Conservation (phyloP, 257 asterid genomes). For the Solanum clarkiae region DNA sequence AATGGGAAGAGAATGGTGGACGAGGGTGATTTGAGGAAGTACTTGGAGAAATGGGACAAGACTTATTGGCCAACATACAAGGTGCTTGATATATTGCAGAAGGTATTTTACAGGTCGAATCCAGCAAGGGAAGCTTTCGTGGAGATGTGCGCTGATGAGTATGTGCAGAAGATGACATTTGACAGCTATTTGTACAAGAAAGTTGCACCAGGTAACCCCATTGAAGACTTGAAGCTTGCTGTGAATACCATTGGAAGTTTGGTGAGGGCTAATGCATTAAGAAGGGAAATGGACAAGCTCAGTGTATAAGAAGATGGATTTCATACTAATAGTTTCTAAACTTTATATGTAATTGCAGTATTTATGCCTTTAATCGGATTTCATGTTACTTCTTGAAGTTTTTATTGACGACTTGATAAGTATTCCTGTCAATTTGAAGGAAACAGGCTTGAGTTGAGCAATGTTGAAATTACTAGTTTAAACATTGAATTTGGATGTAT, state of each 20-base stretch:
- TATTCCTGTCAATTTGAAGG: background rate
- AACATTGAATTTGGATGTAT: background rate
- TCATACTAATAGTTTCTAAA: background rate
- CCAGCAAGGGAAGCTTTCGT: constrained; percentile 91
- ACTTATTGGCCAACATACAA: constrained; percentile 89
- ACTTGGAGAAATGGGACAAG: constrained; percentile 82
- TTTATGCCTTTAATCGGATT: background rate
- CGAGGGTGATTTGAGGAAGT: constrained; percentile 69
- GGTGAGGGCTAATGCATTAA: constrained; percentile 82
- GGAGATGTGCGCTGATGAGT: constrained; percentile 86
- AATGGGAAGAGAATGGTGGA: constrained; percentile 76
- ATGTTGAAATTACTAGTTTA: background rate
- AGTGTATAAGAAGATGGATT: constrained; percentile 14
- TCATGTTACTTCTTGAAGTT: background rate
- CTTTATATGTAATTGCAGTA: background rate
- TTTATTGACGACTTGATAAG: background rate
- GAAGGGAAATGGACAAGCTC: constrained; percentile 77
- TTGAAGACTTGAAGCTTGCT: constrained; percentile 82
- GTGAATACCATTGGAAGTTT: constrained; percentile 79
- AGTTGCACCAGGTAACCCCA: constrained; percentile 84
- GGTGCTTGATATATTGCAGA: constrained; percentile 74
- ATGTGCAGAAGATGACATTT: constrained; percentile 92
- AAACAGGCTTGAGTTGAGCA: background rate
- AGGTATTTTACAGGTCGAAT: constrained; percentile 75
- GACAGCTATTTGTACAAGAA: constrained; percentile 80